Evolutionary conservation across 208 protist genomes (phyloP).

Genomic region (Zelonia costaricensis): DNA sequence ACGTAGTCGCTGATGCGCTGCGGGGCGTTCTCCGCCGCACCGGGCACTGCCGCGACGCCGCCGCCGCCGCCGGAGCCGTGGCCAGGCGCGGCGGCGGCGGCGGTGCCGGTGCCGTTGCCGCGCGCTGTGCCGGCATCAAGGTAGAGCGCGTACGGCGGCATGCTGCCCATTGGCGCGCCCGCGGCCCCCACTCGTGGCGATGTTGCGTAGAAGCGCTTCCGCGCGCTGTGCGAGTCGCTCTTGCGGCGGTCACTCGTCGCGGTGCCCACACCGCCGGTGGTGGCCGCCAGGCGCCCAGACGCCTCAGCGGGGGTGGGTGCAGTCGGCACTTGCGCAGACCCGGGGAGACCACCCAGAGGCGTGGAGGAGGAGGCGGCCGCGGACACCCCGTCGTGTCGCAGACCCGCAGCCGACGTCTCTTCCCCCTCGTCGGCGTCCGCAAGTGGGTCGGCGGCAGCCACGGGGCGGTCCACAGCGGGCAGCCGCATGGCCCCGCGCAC

Average conservation of each 20-base stretch:
- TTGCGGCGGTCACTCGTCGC: background rate
- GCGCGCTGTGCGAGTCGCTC: background rate
- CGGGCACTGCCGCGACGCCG: too few relatives aligned
- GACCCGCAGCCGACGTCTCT: too few relatives aligned
- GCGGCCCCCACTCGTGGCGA: background rate
- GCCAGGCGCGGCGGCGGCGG: background rate
- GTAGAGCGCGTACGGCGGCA: conserved; percentile 13
- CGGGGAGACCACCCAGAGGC: background rate
- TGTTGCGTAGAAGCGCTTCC: conserved; percentile 6
- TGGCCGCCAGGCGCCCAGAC: background rate
- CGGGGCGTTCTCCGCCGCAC: background rate
- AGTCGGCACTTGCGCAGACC: background rate
- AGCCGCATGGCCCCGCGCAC: background rate
- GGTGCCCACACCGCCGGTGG: background rate
- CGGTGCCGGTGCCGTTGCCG: background rate
- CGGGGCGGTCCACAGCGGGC: too few relatives aligned
- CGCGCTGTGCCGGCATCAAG: conserved; percentile 5
- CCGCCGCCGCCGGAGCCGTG: background rate
- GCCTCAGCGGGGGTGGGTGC: background rate
- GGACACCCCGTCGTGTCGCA: too few relatives aligned
- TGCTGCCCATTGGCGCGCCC: background rate
- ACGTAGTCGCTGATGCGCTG: background rate
- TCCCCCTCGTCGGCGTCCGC: too few relatives aligned
- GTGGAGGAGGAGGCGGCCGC: background rate
- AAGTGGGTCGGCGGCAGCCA: too few relatives aligned